These are phyloP conservation scores for Lactarius trivialis DNA, from an alignment of 768 basidiomycete genomes.

Conservation along the genomic window DNA sequence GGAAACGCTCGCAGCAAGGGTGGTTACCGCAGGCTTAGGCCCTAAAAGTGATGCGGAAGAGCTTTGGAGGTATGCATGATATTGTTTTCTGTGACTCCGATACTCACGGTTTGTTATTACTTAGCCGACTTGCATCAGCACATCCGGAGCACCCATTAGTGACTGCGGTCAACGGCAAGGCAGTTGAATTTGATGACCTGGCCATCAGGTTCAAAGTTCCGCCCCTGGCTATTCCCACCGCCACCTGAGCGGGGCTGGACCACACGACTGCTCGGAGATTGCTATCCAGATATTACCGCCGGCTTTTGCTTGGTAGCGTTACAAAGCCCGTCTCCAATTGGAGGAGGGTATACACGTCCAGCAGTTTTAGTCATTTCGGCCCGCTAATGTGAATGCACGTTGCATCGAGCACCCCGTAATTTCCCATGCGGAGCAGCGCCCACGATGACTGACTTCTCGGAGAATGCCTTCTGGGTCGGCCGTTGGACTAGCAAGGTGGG, in stretches of 20 bases:
- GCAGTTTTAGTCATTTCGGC: background rate
- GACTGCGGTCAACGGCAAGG: constrained; percentile 52
- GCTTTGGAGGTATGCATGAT: constrained; percentile 55
- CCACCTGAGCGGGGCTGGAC: constrained; percentile 1
- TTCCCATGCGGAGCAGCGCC: constrained; percentile 8
- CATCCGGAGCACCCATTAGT: constrained; percentile 68
- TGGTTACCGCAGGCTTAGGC: constrained; percentile 57
- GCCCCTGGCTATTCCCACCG: constrained; percentile 36
- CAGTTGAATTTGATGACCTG: constrained; percentile 54
- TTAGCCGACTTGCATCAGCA: constrained; percentile 40
- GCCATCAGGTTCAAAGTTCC: constrained; percentile 59
- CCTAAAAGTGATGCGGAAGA: constrained; percentile 58
- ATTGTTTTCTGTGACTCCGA: background rate
- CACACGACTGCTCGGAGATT: constrained; percentile 3
- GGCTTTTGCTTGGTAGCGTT: background rate
- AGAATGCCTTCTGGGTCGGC: background rate
- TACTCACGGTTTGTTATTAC: constrained; percentile 18
- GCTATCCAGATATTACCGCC: constrained; percentile 1
- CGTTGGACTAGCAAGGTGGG: background rate
- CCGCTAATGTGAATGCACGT: constrained; percentile 5
- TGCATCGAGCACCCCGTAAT: background rate
- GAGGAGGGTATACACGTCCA: background rate
- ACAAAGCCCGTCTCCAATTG: background rate
- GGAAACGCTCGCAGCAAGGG: constrained; percentile 63
- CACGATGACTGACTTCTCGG: background rate